These are phyloP conservation scores for Magnolia changhungtana DNA, from an alignment of 164 flowering plant species.

Conservation along the genomic window DNA sequence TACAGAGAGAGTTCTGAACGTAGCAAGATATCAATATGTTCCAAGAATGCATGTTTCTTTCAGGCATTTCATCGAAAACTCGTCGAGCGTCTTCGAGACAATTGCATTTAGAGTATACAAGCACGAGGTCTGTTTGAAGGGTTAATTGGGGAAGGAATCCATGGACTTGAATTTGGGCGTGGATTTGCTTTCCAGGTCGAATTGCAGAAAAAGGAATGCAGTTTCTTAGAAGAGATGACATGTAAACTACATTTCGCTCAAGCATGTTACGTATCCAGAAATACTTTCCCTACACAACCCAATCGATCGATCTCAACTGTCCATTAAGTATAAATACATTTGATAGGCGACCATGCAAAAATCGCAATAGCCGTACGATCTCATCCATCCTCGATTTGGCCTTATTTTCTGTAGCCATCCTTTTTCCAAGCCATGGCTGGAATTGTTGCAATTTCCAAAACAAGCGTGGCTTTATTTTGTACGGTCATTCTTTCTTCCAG, in stretches of 20 bases:
- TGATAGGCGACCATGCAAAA: no score
- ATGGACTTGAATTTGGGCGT: constrained; percentile 33
- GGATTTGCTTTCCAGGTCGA: constrained; percentile 36
- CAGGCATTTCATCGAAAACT: constrained; percentile 42
- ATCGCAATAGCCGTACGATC: no score
- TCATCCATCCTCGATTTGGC: no score
- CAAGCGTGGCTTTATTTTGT: no score
- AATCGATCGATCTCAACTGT: no score
- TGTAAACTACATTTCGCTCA: constrained; percentile 3
- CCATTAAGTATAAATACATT: no score
- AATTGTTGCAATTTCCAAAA: no score
- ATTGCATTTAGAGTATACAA: constrained; percentile 36
- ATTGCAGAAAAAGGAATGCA: constrained; percentile 23
- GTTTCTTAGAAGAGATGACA: constrained; percentile 39
- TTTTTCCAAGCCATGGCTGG: no score
- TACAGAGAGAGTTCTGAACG: constrained; percentile 22
- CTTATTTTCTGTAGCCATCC: no score
- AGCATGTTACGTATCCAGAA: constrained; percentile 11
- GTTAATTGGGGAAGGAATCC: constrained; percentile 34
- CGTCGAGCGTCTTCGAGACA: constrained; percentile 30
- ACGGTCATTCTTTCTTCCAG: no score
- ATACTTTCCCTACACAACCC: no score
- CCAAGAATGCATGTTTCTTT: constrained; percentile 55
- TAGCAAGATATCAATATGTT: constrained; percentile 46
- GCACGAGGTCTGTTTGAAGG: constrained; percentile 49